These are phyloP conservation scores for Leishmania arabica DNA, from an alignment of 208 protist species.

Conservation along the genomic window DNA sequence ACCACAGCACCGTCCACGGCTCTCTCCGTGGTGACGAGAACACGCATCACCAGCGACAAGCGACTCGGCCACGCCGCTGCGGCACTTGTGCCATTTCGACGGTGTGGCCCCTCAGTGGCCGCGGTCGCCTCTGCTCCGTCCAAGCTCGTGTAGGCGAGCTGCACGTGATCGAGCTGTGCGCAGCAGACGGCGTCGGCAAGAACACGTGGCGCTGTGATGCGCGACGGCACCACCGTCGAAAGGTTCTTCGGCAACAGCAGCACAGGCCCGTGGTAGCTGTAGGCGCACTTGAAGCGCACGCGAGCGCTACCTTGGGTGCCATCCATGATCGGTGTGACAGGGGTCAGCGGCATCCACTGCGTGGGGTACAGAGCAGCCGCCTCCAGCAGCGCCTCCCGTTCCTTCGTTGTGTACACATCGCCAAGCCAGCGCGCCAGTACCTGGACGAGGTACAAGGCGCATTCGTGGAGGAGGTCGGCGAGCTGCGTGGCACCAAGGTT, in stretches of 20 bases:
- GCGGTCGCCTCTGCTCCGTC: neutral
- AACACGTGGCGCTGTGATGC: neutral
- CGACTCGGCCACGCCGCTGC: slow-evolving; percentile 20
- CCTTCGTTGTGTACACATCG: slow-evolving; percentile 14
- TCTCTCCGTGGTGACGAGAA: slow-evolving; percentile 4
- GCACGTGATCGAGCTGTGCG: slow-evolving; percentile 20
- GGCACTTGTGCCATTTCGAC: neutral
- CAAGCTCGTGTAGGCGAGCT: neutral
- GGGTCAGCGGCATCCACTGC: slow-evolving; percentile 25
- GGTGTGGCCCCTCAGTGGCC: too few relatives aligned
- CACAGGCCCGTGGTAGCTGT: slow-evolving; percentile 23
- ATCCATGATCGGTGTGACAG: neutral
- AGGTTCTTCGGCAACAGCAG: neutral
- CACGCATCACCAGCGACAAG: slow-evolving; percentile 14
- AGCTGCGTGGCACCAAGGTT: slow-evolving; percentile 22
- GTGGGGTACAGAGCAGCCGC: slow-evolving; percentile 21
- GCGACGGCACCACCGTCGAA: neutral
- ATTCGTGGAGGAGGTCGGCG: slow-evolving; percentile 14
- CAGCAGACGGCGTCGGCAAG: slow-evolving; percentile 26
- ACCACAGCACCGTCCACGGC: neutral
- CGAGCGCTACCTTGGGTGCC: neutral
- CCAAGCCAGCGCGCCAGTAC: slow-evolving; percentile 24
- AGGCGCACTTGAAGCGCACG: slow-evolving; percentile 26
- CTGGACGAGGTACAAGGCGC: slow-evolving; percentile 28
- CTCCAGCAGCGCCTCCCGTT: slow-evolving; percentile 25